Evolutionary conservation across 306 rosid species (phyloP).

Genomic region (Betula pendula): DNA sequence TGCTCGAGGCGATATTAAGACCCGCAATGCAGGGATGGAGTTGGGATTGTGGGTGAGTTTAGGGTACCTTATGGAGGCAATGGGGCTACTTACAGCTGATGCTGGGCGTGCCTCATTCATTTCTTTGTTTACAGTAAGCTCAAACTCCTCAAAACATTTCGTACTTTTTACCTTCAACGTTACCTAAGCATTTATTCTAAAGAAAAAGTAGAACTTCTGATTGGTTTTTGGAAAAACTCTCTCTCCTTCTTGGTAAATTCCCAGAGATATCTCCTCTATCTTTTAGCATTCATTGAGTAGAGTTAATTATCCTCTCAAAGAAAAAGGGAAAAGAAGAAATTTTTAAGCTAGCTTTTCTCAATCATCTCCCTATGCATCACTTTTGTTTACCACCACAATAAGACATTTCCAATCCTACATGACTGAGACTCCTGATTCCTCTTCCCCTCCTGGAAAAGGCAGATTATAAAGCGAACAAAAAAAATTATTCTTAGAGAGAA

Average conservation of each 20-base stretch:
- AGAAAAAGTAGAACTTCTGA: background rate
- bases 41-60: constrained; percentile 82
- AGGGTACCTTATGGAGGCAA: constrained; percentile 75
- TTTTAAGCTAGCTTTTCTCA: background rate
- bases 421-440: background rate
- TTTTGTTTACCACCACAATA: background rate
- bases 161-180: background rate
- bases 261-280: background rate
- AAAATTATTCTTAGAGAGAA: background rate
- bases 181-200: background rate
- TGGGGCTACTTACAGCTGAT: constrained; percentile 75
- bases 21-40: constrained; percentile 72
- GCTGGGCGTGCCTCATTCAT: constrained; percentile 78
- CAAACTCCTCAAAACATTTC: background rate
- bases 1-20: constrained; percentile 41
- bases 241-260: background rate
- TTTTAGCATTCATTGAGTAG: background rate
- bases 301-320: background rate
- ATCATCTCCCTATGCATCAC: background rate
- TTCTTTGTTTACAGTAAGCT: constrained; percentile 66
- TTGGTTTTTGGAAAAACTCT: background rate
- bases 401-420: background rate
- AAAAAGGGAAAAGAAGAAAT: background rate
- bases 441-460: background rate
- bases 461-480: background rate